phyloP scores from a whole-genome alignment of 805 yeast species.

The Saccharomycopsis sp. region DNA sequence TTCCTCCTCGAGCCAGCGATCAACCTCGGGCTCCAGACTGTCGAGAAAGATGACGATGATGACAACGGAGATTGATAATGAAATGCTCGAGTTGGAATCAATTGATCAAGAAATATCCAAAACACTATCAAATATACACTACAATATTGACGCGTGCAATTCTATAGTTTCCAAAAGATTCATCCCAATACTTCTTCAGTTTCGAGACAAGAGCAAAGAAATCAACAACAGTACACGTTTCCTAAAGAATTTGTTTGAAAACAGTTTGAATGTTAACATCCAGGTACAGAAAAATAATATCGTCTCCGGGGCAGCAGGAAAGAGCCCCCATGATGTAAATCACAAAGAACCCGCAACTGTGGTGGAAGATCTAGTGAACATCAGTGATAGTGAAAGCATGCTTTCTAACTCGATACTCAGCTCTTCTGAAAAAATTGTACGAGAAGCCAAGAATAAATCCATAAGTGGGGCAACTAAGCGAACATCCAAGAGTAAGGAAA shows the following conservation, averaged over 20 bases:
- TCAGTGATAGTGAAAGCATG: conserved; percentile 5
- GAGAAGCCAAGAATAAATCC: neutral
- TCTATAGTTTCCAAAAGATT: conserved; percentile 8
- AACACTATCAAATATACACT: conserved; percentile 18
- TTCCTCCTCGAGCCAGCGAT: no score
- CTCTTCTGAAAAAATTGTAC: neutral
- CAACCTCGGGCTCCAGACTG: conserved; percentile 3
- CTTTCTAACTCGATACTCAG: conserved; percentile 2
- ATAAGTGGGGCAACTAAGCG: no score
- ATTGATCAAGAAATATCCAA: conserved; percentile 20
- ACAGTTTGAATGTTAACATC: conserved; percentile 20
- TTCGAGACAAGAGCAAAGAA: conserved; percentile 9
- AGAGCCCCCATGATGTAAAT: neutral
- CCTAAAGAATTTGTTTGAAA: conserved; percentile 20
- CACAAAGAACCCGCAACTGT: neutral
- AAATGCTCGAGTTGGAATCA: conserved; percentile 17
- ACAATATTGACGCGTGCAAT: conserved; percentile 18
- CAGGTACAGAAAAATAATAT: conserved; percentile 18
- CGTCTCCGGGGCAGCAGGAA: neutral
- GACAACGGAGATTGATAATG: conserved; percentile 12
- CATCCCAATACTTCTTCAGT: conserved; percentile 15
- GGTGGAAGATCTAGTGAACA: conserved; percentile 4
- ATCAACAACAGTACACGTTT: conserved; percentile 20
- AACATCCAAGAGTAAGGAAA: no score
- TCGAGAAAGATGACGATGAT: no score